phyloP scores from a whole-genome alignment of 306 rosid genomes.

The Comarum palustre region DNA sequence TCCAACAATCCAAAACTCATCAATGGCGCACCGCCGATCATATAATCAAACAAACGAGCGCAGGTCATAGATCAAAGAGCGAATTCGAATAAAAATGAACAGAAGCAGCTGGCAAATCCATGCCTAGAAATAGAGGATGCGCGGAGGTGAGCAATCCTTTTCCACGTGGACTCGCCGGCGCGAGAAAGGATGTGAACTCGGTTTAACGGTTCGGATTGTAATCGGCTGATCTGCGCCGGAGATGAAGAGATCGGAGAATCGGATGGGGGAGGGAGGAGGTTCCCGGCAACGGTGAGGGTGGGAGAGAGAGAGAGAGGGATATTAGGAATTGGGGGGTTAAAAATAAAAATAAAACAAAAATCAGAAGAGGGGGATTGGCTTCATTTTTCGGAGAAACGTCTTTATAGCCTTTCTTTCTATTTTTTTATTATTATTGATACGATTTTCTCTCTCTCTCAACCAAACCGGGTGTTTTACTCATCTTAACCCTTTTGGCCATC shows the following conservation, averaged over 20 bases:
- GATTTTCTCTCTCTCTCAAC: constrained; percentile 9
- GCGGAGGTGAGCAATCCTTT: constrained; percentile 45
- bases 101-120: constrained; percentile 54
- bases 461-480: neutral
- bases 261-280: constrained; percentile 3
- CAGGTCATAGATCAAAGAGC: constrained; percentile 62
- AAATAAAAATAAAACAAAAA: neutral
- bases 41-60: constrained; percentile 27
- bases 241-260: constrained; percentile 6
- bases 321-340: constrained; percentile 9
- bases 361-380: constrained; percentile 7
- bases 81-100: constrained; percentile 27
- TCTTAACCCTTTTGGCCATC: neutral
- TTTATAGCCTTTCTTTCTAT: constrained; percentile 19
- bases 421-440: too few relatives aligned
- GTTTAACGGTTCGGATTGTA: neutral
- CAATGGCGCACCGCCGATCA: constrained; percentile 25
- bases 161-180: constrained; percentile 40
- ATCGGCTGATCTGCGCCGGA: constrained; percentile 19
- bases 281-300: constrained; percentile 18
- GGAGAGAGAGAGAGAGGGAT: constrained; percentile 16
- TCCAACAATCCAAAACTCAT: constrained; percentile 19
- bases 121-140: constrained; percentile 23
- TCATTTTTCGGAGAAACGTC: constrained; percentile 31
- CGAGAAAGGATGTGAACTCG: neutral